phyloP scores from a whole-genome alignment of 257 asterid genomes.

The Leptodermis oblonga region DNA sequence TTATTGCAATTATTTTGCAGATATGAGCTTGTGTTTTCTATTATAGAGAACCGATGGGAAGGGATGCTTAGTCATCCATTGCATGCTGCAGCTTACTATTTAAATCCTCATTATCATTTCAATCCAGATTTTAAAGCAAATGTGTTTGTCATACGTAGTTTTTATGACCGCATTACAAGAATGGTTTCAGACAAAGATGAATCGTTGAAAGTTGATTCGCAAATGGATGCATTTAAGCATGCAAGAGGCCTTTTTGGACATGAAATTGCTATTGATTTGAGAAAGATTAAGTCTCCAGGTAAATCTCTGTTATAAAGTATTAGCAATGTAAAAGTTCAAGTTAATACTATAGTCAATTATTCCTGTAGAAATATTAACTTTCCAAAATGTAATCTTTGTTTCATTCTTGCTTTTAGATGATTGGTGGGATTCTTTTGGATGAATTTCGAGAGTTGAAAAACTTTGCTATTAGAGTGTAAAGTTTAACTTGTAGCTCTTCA shows the following conservation, averaged over 20 bases:
- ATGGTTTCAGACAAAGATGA: neutral
- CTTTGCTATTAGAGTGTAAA: neutral
- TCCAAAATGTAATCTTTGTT: neutral
- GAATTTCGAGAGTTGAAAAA: neutral
- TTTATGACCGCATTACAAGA: neutral
- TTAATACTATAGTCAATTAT: neutral
- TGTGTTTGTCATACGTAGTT: neutral
- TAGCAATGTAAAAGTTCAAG: neutral
- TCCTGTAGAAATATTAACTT: too few relatives aligned
- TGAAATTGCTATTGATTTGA: neutral
- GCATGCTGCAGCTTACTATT: neutral
- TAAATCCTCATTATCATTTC: neutral
- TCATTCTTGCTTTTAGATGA: neutral
- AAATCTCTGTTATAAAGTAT: too few relatives aligned
- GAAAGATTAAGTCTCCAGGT: neutral
- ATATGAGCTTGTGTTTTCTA: neutral
- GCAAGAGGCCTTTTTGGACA: neutral
- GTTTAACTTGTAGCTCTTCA: neutral
- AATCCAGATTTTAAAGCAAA: too few relatives aligned
- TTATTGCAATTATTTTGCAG: neutral
- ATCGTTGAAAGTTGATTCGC: neutral
- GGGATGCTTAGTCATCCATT: neutral
- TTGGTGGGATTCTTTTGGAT: neutral
- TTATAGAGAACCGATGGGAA: neutral
- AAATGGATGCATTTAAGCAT: neutral